Base-by-base conservation (phyloP, 495 filamentous ascomycete species). In the Amphirosellinia nigrospora region DNA sequence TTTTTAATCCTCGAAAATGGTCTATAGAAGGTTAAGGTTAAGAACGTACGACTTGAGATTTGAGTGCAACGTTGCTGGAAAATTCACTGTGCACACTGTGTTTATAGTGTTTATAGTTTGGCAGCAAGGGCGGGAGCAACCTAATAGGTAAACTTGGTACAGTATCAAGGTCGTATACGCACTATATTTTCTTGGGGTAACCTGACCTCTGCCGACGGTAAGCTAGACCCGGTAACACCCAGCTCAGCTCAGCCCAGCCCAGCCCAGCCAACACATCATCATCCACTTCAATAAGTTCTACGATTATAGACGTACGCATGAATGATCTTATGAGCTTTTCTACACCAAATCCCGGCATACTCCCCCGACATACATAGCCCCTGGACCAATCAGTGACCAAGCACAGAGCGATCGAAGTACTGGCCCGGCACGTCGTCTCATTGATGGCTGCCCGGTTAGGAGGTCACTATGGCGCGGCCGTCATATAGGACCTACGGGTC, bases 401-500 rank as follows among this genome's bases (percentile, higher is more conserved):
- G 38, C 11, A 59, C 26, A 46, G 38, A 34, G 15, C 52, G 52
- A 23, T 41, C 36, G 26, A 58, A 23, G 19, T 10, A 53, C 43
- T 45, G 16, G 13, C 28, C 46, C 32, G 30, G 26, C 62, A 65
- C 34, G 9, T 36, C 46, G 43, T 53, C 32, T 21, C 46, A 71
- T 69, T 65, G 70, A 79, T 82, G 80, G 79, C 78, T 74, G 60
- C 71, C 66, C 64, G 32, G 63, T 58, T 38, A 52, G 71, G 68
- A 56, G 70, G 71, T 70, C 71, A n/a, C n/a, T n/a, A 81, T 81
- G 79, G 76, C 77, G 72, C 74, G 74, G 72, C 72, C 73, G 61
- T 66, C 69, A 70, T 79, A 81, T 81, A 77, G 78, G 76, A 80
- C 75, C 73, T 69, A 69, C 53, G 73, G 72, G 61, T 78, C 77